A percentile compares a stretch with the other conserved stretches of the same genome.
Conservation (phyloP, 208 protist genomes). For the Polymyxa betae region DNA sequence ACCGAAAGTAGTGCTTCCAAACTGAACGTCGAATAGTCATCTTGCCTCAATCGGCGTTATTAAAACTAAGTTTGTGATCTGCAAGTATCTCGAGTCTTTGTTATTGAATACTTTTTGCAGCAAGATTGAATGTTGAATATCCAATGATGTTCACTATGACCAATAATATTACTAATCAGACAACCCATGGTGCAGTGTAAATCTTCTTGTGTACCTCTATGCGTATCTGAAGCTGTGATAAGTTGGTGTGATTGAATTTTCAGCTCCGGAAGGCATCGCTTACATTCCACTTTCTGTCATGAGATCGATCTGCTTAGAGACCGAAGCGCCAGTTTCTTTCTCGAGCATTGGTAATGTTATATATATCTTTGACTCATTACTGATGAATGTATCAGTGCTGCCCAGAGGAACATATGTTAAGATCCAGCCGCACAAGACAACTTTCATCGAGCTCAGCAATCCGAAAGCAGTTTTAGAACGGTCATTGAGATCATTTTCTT, state of each 20-base stretch:
- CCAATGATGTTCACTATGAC: conserved; percentile 31
- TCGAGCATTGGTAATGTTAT: background rate
- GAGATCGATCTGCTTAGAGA: background rate
- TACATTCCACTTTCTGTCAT: background rate
- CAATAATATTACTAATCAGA: background rate
- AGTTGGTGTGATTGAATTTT: conserved; percentile 48
- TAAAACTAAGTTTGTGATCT: background rate
- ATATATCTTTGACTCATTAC: background rate
- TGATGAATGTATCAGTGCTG: background rate
- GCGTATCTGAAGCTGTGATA: background rate
- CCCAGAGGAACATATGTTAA: background rate
- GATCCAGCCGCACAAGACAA: conserved; percentile 4
- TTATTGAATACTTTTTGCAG: conserved; percentile 4
- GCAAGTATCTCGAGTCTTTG: background rate
- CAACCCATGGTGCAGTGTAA: background rate
- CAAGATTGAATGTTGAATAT: conserved; percentile 42
- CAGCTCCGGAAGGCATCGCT: conserved; percentile 30
- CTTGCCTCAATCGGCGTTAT: conserved; percentile 23
- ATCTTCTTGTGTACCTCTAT: background rate
- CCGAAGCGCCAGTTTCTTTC: background rate
- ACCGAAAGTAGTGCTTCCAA: background rate
- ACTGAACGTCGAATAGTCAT: background rate
- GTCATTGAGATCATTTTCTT: conserved; percentile 5
- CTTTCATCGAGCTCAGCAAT: conserved; percentile 48
- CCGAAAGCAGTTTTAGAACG: conserved; percentile 12